Percentiles rank a stretch among this genome's conserved stretches.
Evolutionary conservation across 1,284 basidiomycete genomes (phyloP).

Genomic region (Grifola frondosa): DNA sequence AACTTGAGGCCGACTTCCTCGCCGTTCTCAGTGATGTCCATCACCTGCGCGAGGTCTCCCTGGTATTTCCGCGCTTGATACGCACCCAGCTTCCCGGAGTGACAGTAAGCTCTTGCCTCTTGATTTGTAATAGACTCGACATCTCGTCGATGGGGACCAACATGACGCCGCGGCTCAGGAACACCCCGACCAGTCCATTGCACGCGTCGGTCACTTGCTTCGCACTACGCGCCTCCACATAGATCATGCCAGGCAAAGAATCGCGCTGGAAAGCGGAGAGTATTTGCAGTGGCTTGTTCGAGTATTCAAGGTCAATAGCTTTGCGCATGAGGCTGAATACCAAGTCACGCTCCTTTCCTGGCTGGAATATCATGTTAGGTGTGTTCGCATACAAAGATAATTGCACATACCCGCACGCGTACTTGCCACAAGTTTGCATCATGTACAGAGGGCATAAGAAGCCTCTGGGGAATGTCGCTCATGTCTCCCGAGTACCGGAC

Average conservation of each 20-base stretch:
- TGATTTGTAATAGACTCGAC: slow-evolving; percentile 94
- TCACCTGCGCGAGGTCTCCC: slow-evolving; percentile 93
- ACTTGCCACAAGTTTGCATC: slow-evolving; percentile 97
- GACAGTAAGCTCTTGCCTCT: slow-evolving; percentile 88
- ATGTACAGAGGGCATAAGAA: slow-evolving; percentile 95
- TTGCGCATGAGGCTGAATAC: slow-evolving; percentile 96
- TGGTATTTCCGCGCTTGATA: slow-evolving; percentile 93
- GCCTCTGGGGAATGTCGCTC: slow-evolving; percentile 93
- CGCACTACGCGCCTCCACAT: slow-evolving; percentile 89
- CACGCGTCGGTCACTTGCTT: slow-evolving; percentile 87
- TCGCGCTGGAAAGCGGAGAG: slow-evolving; percentile 95
- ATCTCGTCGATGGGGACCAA: slow-evolving; percentile 98
- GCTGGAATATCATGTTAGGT: slow-evolving; percentile 43
- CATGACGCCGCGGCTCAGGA: slow-evolving; percentile 75
- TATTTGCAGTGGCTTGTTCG: slow-evolving; percentile 78
- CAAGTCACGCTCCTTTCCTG: slow-evolving; percentile 89
- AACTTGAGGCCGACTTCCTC: slow-evolving; percentile 94
- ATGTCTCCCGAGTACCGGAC: slow-evolving; percentile 85
- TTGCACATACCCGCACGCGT: slow-evolving; percentile 76
- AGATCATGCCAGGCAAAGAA: slow-evolving; percentile 93
- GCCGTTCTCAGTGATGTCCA: slow-evolving; percentile 91
- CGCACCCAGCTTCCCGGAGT: slow-evolving; percentile 93
- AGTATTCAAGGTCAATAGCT: slow-evolving; percentile 77
- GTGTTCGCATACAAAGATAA: not conserved
- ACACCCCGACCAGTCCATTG: slow-evolving; percentile 91